These are phyloP conservation scores for Proliferodiscus dingleyae DNA, from an alignment of 2,329 filamentous ascomycete genomes.

Conservation along the genomic window DNA sequence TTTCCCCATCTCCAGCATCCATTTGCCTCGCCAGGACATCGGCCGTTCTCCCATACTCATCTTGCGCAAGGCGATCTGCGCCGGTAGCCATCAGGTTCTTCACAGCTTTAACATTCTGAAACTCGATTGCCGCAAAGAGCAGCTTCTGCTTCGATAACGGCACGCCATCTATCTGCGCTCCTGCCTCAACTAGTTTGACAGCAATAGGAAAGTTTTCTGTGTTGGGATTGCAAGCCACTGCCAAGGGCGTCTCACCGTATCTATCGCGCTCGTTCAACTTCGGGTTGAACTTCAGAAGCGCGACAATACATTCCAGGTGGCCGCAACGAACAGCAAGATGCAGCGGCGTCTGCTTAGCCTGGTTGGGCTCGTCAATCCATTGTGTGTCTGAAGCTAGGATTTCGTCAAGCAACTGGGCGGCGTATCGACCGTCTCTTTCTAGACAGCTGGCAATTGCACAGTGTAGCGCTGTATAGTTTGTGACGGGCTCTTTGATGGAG, in stretches of 20 bases:
- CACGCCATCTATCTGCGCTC: conserved; percentile 5
- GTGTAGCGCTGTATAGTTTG: conserved; percentile 10
- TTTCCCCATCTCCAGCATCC: background rate
- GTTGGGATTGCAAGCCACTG: conserved; percentile 3
- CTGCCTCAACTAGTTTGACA: conserved; percentile 11
- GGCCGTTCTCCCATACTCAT: too few relatives aligned
- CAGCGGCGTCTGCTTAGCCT: conserved; percentile 10
- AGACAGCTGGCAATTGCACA: background rate
- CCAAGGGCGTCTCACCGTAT: conserved; percentile 9
- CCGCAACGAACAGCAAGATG: conserved; percentile 12
- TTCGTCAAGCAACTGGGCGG: conserved; percentile 3
- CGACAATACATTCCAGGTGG: conserved; percentile 4
- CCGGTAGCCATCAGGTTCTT: conserved; percentile 7
- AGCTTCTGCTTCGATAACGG: conserved; percentile 8
- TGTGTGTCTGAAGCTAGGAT: background rate
- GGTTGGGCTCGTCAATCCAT: conserved; percentile 7
- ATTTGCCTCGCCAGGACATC: conserved; percentile 5
- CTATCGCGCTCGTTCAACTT: conserved; percentile 9
- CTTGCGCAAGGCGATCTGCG: conserved; percentile 14
- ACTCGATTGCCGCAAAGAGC: conserved; percentile 13
- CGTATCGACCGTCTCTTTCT: background rate
- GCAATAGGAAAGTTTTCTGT: conserved; percentile 3
- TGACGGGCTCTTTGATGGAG: conserved; percentile 9
- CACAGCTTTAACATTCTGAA: conserved; percentile 6
- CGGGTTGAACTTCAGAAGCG: conserved; percentile 10